Base-by-base conservation (phyloP, 1,139 yeast species). In the Arxiozyma bovina region DNA sequence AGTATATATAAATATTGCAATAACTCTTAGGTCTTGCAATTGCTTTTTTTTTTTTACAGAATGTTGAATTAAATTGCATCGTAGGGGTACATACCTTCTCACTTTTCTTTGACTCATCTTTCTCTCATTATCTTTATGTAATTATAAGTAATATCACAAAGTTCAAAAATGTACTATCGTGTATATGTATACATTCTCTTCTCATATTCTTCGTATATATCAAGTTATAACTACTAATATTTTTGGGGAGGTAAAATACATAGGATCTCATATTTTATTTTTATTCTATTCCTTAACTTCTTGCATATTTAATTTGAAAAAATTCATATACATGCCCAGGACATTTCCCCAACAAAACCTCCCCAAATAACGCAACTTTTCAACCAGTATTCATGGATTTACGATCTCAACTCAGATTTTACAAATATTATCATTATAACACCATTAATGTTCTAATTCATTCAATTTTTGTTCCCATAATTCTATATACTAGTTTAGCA, bases 391-490 rank as follows among this genome's bases (percentile, higher is more conserved):
- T 55, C 20, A 66, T 83, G 21, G 79, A 83, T 61, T 73, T 88
- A 42, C 78, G 79, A 53, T 77, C 78, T 43, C 96, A 91, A 62
- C 76, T 91, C 54, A 82, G 83, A 27, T 87, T 87, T 65, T 93
- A 93, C 74, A 83, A 94, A 69, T 78, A 87, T 2, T 91, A 91
- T 67, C 99, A 93, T 69, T 76, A 77, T 67, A 76, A 87, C 66
- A 73, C 74, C 17, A 74, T 73, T 52, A 93, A 93, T 71, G 94
- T 90, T 12, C 62, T 76, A 11, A 87, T 93, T 58, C 99, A 93
- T 66, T 71, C 86, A 54, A 68, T 80, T 3, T 90, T 90, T 65
- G 91, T 93, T 47, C 98, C 98, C 0, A 70, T 81, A 18, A 89
- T 93, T 55, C 73, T 88, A 25, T 71, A 79, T 54, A 74, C 89